Conservation (phyloP, 169 alveolate species). For the Cyclospora cayetanensis region DNA sequence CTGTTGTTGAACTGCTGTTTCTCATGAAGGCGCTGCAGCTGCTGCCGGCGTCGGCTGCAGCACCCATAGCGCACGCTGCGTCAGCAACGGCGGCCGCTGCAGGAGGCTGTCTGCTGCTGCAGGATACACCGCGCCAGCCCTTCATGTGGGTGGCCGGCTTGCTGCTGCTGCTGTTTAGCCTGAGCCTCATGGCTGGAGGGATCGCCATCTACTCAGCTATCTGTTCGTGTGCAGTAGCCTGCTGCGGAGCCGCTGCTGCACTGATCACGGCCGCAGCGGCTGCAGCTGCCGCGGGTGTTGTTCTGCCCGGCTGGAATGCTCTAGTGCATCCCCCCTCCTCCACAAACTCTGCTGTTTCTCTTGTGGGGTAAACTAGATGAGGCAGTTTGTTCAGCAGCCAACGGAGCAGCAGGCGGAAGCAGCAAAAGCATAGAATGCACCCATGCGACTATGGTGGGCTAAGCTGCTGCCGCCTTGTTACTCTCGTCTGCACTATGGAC, state of each 20-base stretch:
- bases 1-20: not conserved
- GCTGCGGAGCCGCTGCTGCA: constrained; percentile 6
- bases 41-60: constrained; percentile 31
- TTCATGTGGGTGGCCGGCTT: not conserved
- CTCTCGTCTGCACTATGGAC: too few relatives aligned
- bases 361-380: too few relatives aligned
- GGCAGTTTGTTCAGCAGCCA: too few relatives aligned
- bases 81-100: constrained; percentile 25
- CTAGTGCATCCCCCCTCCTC: too few relatives aligned
- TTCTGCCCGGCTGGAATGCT: too few relatives aligned
- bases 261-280: not conserved
- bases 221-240: not conserved
- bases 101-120: constrained; percentile 40
- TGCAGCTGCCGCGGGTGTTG: constrained; percentile 23
- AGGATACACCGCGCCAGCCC: not conserved
- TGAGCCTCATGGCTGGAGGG: constrained; percentile 22
- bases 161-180: constrained; percentile 29
- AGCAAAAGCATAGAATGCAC: too few relatives aligned
- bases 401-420: too few relatives aligned
- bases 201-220: not conserved
- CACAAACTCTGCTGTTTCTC: too few relatives aligned
- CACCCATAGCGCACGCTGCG: not conserved
- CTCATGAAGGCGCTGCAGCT: constrained; percentile 29
- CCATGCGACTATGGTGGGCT: too few relatives aligned
- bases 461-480: too few relatives aligned